phyloP scores from a whole-genome alignment of 1,139 yeast genomes.

The Geotrichum cucujoidarum region DNA sequence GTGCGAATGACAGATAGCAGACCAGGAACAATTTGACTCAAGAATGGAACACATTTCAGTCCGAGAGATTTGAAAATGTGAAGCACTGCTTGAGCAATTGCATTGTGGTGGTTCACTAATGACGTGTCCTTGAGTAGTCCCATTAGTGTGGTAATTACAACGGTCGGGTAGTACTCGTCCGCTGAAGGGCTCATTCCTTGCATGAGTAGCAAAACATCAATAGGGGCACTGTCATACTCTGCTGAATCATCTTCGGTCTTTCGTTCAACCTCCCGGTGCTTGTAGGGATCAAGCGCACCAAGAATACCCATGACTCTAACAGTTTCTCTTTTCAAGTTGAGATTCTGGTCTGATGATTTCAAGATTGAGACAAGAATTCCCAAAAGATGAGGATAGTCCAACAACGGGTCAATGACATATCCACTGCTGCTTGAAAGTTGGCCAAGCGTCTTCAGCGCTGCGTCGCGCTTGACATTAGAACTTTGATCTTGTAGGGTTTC shows the following conservation, averaged over 20 bases:
- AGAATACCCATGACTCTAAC: conserved; percentile 84
- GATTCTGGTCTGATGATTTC: conserved; percentile 66
- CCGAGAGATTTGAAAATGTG: conserved; percentile 87
- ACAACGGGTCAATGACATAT: conserved; percentile 86
- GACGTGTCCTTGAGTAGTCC: conserved; percentile 81
- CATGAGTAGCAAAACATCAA: conserved; percentile 85
- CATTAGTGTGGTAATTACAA: conserved; percentile 80
- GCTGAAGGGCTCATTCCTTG: conserved; percentile 91
- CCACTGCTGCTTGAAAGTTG: conserved; percentile 89
- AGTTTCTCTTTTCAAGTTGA: conserved; percentile 73
- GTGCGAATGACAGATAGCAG: conserved; percentile 78
- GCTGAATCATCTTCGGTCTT: conserved; percentile 52
- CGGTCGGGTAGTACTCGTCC: conserved; percentile 94
- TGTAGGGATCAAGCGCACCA: conserved; percentile 96
- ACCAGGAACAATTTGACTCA: conserved; percentile 85
- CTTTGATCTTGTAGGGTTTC: conserved; percentile 91
- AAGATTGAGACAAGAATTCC: conserved; percentile 77
- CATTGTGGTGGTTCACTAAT: conserved; percentile 78
- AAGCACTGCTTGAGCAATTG: conserved; percentile 87
- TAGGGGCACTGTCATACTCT: conserved; percentile 82
- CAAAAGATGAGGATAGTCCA: conserved; percentile 84
- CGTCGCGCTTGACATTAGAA: conserved; percentile 77
- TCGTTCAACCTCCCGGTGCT: conserved; percentile 86
- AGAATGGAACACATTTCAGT: conserved; percentile 76
- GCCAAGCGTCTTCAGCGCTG: conserved; percentile 83